A percentile compares a stretch with the other conserved stretches of the same genome.
phyloP scores from a whole-genome alignment of 306 rosid species.

The Gynostemma pentaphyllum region DNA sequence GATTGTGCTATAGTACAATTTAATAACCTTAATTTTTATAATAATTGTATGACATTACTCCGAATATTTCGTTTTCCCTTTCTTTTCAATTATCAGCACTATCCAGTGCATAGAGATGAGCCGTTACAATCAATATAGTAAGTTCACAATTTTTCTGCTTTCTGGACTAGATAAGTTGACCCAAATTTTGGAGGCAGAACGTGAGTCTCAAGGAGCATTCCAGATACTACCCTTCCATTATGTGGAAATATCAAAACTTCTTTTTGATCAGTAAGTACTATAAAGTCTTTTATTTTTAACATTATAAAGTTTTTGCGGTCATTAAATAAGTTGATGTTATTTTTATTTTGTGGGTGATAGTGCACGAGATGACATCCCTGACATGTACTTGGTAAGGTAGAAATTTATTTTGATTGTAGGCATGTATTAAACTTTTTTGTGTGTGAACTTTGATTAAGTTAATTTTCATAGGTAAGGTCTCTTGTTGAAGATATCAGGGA shows the following conservation, averaged over 20 bases:
- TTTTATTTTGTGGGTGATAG: constrained; percentile 31
- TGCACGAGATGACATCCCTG: constrained; percentile 71
- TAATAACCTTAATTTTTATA: background rate
- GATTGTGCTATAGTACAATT: background rate
- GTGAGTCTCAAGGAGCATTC: constrained; percentile 75
- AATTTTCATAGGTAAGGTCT: constrained; percentile 58
- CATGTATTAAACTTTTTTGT: background rate
- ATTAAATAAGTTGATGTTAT: constrained; percentile 4
- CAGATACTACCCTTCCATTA: constrained; percentile 88
- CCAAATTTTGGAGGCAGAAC: constrained; percentile 75
- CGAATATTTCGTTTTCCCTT: background rate
- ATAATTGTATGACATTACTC: background rate
- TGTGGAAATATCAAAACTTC: constrained; percentile 78
- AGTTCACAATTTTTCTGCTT: constrained; percentile 7
- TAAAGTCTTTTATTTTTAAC: background rate
- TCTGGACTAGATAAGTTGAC: constrained; percentile 66
- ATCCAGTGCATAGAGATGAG: background rate
- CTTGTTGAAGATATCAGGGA: constrained; percentile 84
- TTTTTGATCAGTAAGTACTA: constrained; percentile 59
- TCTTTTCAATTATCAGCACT: background rate
- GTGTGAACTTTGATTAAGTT: constrained; percentile 14
- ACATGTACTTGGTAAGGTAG: constrained; percentile 68
- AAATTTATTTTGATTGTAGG: constrained; percentile 7
- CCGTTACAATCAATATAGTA: background rate
- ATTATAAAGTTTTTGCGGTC: constrained; percentile 5